A percentile compares a stretch with the other conserved stretches of the same genome.
phyloP scores from a whole-genome alignment of 495 filamentous ascomycete species.

The Neurospora sp. region DNA sequence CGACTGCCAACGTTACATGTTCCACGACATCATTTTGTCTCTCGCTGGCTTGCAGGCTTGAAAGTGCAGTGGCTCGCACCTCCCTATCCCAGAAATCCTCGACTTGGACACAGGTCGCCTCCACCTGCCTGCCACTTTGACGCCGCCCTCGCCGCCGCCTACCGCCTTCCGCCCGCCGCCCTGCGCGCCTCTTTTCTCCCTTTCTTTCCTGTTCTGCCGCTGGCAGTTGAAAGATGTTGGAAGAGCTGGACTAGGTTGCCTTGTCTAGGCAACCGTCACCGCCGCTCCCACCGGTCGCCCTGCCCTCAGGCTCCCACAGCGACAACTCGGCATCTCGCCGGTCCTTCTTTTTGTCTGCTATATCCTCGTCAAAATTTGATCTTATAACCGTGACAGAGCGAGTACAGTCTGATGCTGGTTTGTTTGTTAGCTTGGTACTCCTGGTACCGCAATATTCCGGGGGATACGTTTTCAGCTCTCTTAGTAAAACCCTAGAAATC shows the following conservation, averaged over 20 bases:
- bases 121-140: neutral
- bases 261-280: neutral
- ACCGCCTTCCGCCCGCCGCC: neutral
- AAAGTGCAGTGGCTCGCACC: neutral
- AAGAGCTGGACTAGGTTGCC: neutral
- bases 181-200: neutral
- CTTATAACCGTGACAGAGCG: neutral
- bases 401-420: too few relatives aligned
- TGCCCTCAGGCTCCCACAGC: neutral
- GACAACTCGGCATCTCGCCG: neutral
- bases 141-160: neutral
- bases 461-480: too few relatives aligned
- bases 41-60: neutral
- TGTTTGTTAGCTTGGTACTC: too few relatives aligned
- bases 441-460: too few relatives aligned
- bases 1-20: neutral
- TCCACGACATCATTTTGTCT: neutral
- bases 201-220: neutral
- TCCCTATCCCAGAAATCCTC: neutral
- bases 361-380: neutral
- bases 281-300: neutral
- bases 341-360: too few relatives aligned
- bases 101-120: neutral
- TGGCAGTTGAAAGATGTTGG: neutral
- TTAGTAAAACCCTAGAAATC: too few relatives aligned